Percentiles rank a stretch among this genome's conserved stretches.
Evolutionary conservation across 352 stramenopile species (phyloP).

Genomic region (Pythium apleroticum): DNA sequence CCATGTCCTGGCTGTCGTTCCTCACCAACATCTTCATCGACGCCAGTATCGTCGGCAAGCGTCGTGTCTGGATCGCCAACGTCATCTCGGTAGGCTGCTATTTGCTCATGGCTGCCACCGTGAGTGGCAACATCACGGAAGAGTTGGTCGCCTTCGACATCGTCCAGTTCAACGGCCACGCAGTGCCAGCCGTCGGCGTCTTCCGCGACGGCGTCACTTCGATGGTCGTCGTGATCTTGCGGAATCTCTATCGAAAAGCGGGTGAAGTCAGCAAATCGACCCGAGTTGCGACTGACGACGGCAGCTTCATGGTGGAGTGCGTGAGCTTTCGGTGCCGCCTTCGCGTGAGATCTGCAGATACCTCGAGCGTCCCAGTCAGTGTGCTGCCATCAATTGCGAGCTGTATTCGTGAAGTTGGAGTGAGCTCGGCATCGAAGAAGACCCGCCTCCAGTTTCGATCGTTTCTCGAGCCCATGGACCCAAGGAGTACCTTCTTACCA

Average conservation of each 20-base stretch:
- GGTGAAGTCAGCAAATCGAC: neutral
- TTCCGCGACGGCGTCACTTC: constrained; percentile 13
- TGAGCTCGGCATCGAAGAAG: neutral
- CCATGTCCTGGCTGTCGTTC: constrained; percentile 3
- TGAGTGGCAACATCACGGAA: constrained; percentile 4
- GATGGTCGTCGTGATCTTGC: constrained; percentile 12
- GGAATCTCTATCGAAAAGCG: constrained; percentile 18
- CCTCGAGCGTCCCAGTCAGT: too few relatives aligned
- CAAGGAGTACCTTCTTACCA: neutral
- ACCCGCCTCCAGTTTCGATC: neutral
- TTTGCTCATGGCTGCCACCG: neutral
- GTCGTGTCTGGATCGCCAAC: constrained; percentile 15
- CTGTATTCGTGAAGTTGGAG: neutral
- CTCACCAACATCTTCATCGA: constrained; percentile 23
- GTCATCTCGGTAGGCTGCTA: constrained; percentile 1
- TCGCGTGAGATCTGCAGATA: neutral
- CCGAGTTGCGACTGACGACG: neutral
- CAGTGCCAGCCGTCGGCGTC: constrained; percentile 5
- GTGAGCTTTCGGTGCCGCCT: constrained; percentile 24
- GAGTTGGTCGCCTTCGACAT: constrained; percentile 13
- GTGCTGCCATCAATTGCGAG: neutral
- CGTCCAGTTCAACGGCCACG: constrained; percentile 15
- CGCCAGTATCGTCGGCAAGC: constrained; percentile 13
- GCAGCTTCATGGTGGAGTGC: constrained; percentile 7
- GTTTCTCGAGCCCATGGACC: neutral